Evolutionary conservation across 1,139 yeast genomes (phyloP).

Genomic region (Ashbya aceris): DNA sequence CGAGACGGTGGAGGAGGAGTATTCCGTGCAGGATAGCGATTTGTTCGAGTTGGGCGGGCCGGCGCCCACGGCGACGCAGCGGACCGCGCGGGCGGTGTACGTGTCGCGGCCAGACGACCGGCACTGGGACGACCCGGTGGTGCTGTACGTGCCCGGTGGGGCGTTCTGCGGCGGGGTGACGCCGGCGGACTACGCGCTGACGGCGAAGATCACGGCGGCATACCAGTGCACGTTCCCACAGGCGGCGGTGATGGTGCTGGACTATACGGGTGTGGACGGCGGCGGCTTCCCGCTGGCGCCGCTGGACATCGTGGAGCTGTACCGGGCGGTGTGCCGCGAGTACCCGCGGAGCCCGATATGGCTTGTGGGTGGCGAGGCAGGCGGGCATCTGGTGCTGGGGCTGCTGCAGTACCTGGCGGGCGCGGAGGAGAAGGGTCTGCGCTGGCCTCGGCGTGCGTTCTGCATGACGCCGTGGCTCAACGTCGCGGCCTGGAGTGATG

Average conservation of each 20-base stretch:
- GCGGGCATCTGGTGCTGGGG: neutral
- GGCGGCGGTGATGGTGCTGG: slow-evolving; percentile 3
- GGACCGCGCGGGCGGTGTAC: neutral
- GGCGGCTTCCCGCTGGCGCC: neutral
- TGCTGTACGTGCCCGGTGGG: slow-evolving; percentile 10
- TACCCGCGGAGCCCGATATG: neutral
- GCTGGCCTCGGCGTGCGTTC: slow-evolving; percentile 16
- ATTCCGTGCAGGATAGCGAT: neutral
- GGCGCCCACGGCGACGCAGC: neutral
- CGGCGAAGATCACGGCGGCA: neutral
- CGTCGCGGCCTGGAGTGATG: slow-evolving; percentile 9
- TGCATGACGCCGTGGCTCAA: slow-evolving; percentile 25
- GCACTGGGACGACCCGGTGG: slow-evolving; percentile 4
- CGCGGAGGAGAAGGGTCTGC: neutral
- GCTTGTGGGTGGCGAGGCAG: neutral
- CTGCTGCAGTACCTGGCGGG: neutral
- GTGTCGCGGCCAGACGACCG: neutral
- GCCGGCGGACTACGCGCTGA: slow-evolving; percentile 1
- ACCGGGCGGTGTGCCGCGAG: neutral
- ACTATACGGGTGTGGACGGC: slow-evolving; percentile 1
- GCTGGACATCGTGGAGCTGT: neutral
- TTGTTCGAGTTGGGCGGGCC: neutral
- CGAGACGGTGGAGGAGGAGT: neutral
- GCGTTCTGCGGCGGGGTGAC: slow-evolving; percentile 8
- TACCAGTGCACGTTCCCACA: neutral